Base-by-base conservation (phyloP, 2,329 filamentous ascomycete species). In the Diplodia sapinea region DNA sequence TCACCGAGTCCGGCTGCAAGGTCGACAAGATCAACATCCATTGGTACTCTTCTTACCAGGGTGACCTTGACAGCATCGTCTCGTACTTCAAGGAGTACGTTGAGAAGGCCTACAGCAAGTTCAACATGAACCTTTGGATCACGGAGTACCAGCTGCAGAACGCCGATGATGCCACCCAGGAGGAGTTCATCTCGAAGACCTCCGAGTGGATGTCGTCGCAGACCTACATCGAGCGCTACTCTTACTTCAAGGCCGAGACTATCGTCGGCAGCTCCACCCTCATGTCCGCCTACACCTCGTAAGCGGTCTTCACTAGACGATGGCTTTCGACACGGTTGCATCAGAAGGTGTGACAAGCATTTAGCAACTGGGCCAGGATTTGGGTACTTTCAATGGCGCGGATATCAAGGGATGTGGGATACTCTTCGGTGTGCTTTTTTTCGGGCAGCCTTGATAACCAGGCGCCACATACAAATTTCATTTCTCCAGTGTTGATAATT, bases 11-110 rank as follows among this genome's bases (percentile, higher is more conserved):
- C 56, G 74, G 71, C 56, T 90, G 88, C 81, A 73, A 78, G 47
- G 82, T 85, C 68, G 86, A 89, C 78, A 89, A 88, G 77, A 84
- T 87, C 78, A 82, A 83, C 74, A 80, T 87, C 55, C 88, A 91
- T 79, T 90, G 87, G 87, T 91, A 91, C 79, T 84, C 84, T 59
- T 77, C 77, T 50, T 68, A 64, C 57, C 61, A 52, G 43, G 66
- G 59, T 29, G 59, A 68, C 38, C 49, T 56, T 13, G 79, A 83
- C 17, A 74, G 81, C 64, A 82, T 82, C 67, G 75, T 79, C 31
- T 76, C 82, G 51, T 81, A 79, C 69, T 87, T 90, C 78, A 85
- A 88, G 71, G 69, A 75, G 49, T 86, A 89, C 76, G 74, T 89
- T 66, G 70, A 74, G 26, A 72, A 78, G n/a, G 80, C 82, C 33